Percentiles rank a stretch among this genome's conserved stretches.
phyloP scores from a whole-genome alignment of 306 rosid genomes.

The Mimosa bimucronata region DNA sequence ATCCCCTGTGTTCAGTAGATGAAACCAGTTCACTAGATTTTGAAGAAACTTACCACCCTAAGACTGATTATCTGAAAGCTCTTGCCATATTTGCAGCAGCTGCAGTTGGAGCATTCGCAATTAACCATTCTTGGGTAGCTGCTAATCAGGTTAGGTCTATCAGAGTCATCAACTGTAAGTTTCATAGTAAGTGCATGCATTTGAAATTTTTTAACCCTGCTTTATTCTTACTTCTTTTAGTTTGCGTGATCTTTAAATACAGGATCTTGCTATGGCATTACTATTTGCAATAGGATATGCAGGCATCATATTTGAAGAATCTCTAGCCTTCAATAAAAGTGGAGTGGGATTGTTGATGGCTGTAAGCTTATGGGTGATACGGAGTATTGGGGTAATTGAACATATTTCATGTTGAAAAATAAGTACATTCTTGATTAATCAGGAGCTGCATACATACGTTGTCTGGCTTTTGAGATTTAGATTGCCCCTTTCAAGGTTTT shows the following conservation, averaged over 20 bases:
- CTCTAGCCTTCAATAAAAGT: conserved; percentile 93
- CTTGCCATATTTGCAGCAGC: conserved; percentile 74
- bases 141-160: conserved; percentile 93
- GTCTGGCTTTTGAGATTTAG: conserved; percentile 23
- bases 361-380: conserved; percentile 87
- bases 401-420: conserved; percentile 23
- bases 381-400: conserved; percentile 83
- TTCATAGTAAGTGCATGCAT: conserved; percentile 24
- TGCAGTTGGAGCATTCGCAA: conserved; percentile 73
- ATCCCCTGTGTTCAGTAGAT: conserved; percentile 87
- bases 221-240: conserved; percentile 27
- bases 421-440: conserved; percentile 31
- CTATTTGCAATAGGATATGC: conserved; percentile 91
- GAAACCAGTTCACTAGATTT: conserved; percentile 75
- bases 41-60: conserved; percentile 71
- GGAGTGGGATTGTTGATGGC: conserved; percentile 97
- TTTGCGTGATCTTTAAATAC: conserved; percentile 31
- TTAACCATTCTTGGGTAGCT: conserved; percentile 95
- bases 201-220: conserved; percentile 9
- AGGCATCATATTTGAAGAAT: conserved; percentile 97
- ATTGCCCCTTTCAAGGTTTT: conserved; percentile 25
- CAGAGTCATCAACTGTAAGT: conserved; percentile 21
- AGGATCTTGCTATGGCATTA: conserved; percentile 95
- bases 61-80: conserved; percentile 85
- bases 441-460: neutral